These are phyloP conservation scores for Euryodendron excelsum DNA, from an alignment of 148 eudicot species.

Conservation along the genomic window DNA sequence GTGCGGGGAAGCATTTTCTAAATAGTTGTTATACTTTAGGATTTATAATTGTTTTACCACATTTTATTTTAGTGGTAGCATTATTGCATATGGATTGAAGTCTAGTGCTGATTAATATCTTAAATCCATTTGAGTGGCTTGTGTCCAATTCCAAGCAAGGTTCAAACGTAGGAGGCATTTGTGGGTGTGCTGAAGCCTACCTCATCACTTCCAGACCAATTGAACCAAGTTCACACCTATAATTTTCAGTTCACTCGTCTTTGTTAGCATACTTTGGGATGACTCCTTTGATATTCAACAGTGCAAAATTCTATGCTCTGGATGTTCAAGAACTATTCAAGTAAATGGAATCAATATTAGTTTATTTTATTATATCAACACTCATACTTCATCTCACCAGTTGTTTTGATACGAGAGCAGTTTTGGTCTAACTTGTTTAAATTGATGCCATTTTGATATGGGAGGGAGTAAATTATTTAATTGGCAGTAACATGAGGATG, in stretches of 20 bases:
- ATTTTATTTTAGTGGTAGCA: not conserved
- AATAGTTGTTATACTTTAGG: no score
- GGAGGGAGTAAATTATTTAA: not conserved
- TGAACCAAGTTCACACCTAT: not conserved
- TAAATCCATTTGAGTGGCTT: not conserved
- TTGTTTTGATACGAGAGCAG: no score
- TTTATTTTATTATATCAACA: no score
- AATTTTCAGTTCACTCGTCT: not conserved
- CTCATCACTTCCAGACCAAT: not conserved
- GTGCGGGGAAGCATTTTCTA: no score
- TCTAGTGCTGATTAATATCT: not conserved
- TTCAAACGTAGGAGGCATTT: not conserved
- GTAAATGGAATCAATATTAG: not conserved
- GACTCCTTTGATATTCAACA: not conserved
- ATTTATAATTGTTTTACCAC: not conserved
- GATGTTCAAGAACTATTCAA: not conserved
- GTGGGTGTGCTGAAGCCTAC: not conserved
- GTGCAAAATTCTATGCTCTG: not conserved
- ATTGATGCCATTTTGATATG: not conserved
- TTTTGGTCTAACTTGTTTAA: no score
- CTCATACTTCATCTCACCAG: no score
- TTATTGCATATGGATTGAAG: not conserved
- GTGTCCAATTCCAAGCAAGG: not conserved
- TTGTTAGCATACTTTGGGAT: not conserved
- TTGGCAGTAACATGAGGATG: not conserved